Percentiles rank a stretch among this genome's conserved stretches.
phyloP scores from a whole-genome alignment of 441 rosid species.

The Viola pubescens region DNA sequence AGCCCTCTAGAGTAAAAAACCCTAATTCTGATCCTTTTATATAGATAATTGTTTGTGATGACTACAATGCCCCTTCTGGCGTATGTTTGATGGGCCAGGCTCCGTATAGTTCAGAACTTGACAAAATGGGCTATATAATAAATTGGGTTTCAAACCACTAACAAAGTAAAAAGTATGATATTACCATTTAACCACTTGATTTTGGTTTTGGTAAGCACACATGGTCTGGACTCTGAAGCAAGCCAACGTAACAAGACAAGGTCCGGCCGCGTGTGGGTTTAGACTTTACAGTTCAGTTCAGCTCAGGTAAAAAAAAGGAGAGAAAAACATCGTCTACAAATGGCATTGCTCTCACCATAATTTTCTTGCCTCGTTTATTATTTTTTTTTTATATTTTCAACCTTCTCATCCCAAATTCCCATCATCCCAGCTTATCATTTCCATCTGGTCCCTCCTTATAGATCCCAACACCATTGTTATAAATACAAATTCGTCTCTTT shows the following conservation, averaged over 20 bases:
- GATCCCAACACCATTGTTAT: slow-evolving; percentile 5
- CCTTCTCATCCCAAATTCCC: not conserved
- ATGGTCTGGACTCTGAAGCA: too few species aligned
- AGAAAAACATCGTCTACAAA: too few species aligned
- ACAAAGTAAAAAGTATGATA: too few species aligned
- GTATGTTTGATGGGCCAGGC: not conserved
- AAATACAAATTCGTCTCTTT: not conserved
- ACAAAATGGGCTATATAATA: too few species aligned
- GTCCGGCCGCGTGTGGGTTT: too few species aligned
- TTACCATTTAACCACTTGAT: too few species aligned
- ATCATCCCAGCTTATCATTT: not conserved
- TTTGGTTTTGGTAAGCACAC: too few species aligned
- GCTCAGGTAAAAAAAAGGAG: too few species aligned
- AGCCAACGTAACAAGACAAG: too few species aligned
- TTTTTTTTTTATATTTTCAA: not conserved
- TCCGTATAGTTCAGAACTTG: not conserved
- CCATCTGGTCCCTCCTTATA: not conserved
- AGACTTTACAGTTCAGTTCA: too few species aligned
- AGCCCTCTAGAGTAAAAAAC: not conserved
- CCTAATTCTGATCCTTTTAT: slow-evolving; percentile 11
- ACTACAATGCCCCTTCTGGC: slow-evolving; percentile 8
- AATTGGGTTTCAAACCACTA: too few species aligned
- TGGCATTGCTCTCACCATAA: too few species aligned
- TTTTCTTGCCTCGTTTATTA: not conserved
- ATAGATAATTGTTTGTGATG: not conserved